phyloP scores from a whole-genome alignment of 1,139 yeast species.

The Candida sp. region DNA sequence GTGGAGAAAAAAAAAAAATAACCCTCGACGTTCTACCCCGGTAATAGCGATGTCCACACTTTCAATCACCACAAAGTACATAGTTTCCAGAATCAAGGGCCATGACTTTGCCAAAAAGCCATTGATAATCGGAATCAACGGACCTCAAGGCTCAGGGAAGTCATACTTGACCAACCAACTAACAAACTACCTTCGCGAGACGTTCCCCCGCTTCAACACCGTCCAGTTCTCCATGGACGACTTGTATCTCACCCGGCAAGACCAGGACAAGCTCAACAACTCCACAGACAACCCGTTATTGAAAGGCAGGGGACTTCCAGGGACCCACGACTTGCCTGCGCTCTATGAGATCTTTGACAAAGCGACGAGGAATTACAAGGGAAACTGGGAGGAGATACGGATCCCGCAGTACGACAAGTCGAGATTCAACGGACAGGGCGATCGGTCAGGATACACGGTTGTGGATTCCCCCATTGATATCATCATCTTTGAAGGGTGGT shows the following conservation, averaged over 20 bases:
- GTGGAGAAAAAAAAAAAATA: not conserved
- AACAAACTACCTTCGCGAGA: slow-evolving; percentile 31
- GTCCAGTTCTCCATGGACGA: slow-evolving; percentile 85
- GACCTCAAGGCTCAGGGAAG: slow-evolving; percentile 96
- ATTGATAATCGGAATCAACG: slow-evolving; percentile 71
- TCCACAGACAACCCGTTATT: slow-evolving; percentile 54
- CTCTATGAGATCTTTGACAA: slow-evolving; percentile 20
- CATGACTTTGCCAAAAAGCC: slow-evolving; percentile 32
- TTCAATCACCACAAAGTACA: not conserved
- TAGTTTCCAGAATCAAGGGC: not conserved
- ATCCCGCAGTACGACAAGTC: slow-evolving; percentile 87
- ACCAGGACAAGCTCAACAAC: slow-evolving; percentile 53
- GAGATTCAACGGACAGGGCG: slow-evolving; percentile 76
- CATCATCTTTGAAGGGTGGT: slow-evolving; percentile 93
- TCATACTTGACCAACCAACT: slow-evolving; percentile 63
- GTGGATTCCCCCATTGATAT: slow-evolving; percentile 55
- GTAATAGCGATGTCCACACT: not conserved
- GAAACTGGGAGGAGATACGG: slow-evolving; percentile 23
- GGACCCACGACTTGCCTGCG: slow-evolving; percentile 77
- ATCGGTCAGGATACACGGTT: slow-evolving; percentile 49
- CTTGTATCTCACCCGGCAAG: slow-evolving; percentile 69
- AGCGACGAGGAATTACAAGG: slow-evolving; percentile 16
- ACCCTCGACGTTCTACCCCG: not conserved
- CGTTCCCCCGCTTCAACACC: slow-evolving; percentile 45
- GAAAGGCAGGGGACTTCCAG: slow-evolving; percentile 90